Percentiles rank a stretch among this genome's conserved stretches.
Conservation (phyloP, 2,329 filamentous ascomycete species). For the Neonectria coccinea region DNA sequence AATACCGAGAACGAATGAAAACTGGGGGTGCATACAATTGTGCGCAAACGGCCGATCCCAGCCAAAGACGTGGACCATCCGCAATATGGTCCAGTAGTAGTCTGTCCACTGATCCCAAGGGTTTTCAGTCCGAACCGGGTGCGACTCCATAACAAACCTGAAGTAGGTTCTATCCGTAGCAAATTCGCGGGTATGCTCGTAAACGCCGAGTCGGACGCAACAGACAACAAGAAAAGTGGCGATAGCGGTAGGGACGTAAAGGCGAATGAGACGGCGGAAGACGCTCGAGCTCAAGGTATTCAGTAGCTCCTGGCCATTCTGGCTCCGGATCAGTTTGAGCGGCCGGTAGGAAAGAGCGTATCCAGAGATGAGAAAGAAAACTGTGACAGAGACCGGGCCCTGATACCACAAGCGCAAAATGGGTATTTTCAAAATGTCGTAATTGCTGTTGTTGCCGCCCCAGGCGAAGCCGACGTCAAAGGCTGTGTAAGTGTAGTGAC, state of each 20-base stretch:
- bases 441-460: slow-evolving; percentile 58
- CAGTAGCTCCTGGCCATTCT: slow-evolving; percentile 53
- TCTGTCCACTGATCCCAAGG: slow-evolving; percentile 17
- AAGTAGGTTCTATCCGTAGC: slow-evolving; percentile 57
- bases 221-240: slow-evolving; percentile 62
- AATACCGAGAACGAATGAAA: background rate
- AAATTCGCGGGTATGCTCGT: slow-evolving; percentile 62
- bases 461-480: slow-evolving; percentile 64
- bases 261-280: slow-evolving; percentile 64
- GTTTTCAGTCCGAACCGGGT: slow-evolving; percentile 9
- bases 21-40: slow-evolving; percentile 50
- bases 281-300: slow-evolving; percentile 61
- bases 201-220: slow-evolving; percentile 59
- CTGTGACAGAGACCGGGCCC: slow-evolving; percentile 67
- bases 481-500: slow-evolving; percentile 65
- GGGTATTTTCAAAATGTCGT: slow-evolving; percentile 62
- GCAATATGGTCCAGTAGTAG: slow-evolving; percentile 55
- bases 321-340: slow-evolving; percentile 57
- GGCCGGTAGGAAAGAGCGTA: slow-evolving; percentile 68
- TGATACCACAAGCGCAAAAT: slow-evolving; percentile 65
- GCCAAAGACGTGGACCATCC: slow-evolving; percentile 63
- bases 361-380: slow-evolving; percentile 73
- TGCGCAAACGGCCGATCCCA: slow-evolving; percentile 63
- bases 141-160: slow-evolving; percentile 30
- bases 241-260: slow-evolving; percentile 64